Conservation (phyloP, 2,329 filamentous ascomycete species). For the Scytalidium lignicola region DNA sequence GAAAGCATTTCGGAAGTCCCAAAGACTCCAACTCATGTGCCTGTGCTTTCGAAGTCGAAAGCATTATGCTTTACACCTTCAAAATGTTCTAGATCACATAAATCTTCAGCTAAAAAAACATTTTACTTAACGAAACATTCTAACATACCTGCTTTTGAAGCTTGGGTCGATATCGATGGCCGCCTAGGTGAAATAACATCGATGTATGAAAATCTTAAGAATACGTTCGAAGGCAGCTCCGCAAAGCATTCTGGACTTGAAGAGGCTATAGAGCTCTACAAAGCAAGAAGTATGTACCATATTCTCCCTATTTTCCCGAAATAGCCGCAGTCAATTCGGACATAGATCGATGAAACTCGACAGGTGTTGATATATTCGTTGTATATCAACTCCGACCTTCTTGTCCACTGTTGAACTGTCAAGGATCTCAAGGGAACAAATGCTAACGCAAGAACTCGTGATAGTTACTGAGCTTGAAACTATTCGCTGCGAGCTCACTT, state of each 20-base stretch:
- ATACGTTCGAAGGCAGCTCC: conserved; percentile 65
- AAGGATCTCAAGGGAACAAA: not conserved
- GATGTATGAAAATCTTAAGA: conserved; percentile 66
- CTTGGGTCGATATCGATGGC: conserved; percentile 69
- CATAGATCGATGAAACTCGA: not conserved
- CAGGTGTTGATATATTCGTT: too few species aligned
- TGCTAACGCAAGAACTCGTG: conserved; percentile 7
- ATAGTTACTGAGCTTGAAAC: conserved; percentile 44
- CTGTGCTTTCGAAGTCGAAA: conserved; percentile 23
- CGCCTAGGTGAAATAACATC: conserved; percentile 72
- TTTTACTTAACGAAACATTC: conserved; percentile 67
- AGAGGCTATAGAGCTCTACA: conserved; percentile 69
- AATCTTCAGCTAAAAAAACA: conserved; percentile 33
- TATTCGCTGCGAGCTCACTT: conserved; percentile 23
- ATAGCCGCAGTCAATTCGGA: not conserved
- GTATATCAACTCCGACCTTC: too few species aligned
- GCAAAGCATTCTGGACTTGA: conserved; percentile 66
- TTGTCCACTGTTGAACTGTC: too few species aligned
- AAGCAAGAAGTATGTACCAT: conserved; percentile 44
- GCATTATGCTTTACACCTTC: conserved; percentile 23
- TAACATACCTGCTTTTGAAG: conserved; percentile 60
- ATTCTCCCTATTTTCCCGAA: not conserved
- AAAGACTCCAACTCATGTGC: conserved; percentile 29
- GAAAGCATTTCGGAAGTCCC: conserved; percentile 22
- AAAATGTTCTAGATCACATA: conserved; percentile 38